Conservation (phyloP, 257 asterid species). For the Euphrasia confusa region DNA sequence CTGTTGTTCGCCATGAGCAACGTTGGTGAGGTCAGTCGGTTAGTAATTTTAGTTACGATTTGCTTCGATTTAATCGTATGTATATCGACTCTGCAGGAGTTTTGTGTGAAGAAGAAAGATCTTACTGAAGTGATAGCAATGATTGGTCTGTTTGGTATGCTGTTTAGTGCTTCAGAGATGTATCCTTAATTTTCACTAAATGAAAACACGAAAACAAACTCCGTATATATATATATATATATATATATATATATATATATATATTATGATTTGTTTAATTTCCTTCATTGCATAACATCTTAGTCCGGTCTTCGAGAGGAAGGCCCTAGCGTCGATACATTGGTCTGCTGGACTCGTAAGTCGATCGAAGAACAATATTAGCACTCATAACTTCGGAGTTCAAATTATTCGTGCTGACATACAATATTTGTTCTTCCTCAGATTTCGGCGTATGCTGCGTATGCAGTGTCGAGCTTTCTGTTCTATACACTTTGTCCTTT, state of each 20-base stretch:
- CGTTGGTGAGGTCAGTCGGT: slow-evolving; percentile 57
- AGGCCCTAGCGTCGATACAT: slow-evolving; percentile 39
- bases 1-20: slow-evolving; percentile 55
- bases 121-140: slow-evolving; percentile 62
- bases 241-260: no score
- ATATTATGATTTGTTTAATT: not conserved
- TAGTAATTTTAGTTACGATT: not conserved
- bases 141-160: slow-evolving; percentile 67
- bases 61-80: no score
- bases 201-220: no score
- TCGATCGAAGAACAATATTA: not conserved
- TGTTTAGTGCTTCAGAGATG: slow-evolving; percentile 58
- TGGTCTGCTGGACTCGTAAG: slow-evolving; percentile 59
- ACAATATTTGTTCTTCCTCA: slow-evolving; percentile 19
- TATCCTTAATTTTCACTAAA: slow-evolving; percentile 34
- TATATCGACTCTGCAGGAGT: slow-evolving; percentile 45
- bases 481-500: slow-evolving; percentile 40
- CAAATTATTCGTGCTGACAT: not conserved
- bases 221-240: no score
- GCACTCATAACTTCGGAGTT: not conserved
- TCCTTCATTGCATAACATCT: not conserved
- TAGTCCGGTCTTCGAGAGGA: slow-evolving; percentile 51
- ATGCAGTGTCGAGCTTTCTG: slow-evolving; percentile 44
- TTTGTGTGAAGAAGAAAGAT: slow-evolving; percentile 69
- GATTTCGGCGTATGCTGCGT: slow-evolving; percentile 45